Conservation (phyloP, 2,329 filamentous ascomycete genomes). For the Trichoderma sp. region DNA sequence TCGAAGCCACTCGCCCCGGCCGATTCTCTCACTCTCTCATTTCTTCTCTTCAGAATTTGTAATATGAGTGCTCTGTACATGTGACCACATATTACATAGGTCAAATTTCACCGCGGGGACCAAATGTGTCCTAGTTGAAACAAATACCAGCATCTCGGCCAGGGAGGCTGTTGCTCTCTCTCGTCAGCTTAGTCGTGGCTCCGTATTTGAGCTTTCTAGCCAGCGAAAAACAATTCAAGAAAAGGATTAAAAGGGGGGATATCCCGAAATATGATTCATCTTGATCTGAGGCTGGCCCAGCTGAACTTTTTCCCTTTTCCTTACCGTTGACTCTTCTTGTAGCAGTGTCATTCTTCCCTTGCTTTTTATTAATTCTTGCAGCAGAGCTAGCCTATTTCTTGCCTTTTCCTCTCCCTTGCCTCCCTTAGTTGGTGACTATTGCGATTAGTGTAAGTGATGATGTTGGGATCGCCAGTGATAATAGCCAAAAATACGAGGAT, state of each 20-base stretch:
- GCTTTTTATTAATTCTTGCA: background rate
- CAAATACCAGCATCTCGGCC: background rate
- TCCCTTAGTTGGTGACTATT: background rate
- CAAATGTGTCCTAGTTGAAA: background rate
- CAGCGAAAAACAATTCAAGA: background rate
- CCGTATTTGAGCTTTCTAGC: background rate
- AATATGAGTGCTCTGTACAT: background rate
- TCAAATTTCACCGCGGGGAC: background rate
- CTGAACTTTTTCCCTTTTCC: background rate
- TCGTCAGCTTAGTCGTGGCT: background rate
- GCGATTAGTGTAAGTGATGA: background rate
- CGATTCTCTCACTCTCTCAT: background rate
- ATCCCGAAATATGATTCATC: background rate
- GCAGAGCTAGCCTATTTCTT: background rate
- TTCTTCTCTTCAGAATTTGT: background rate
- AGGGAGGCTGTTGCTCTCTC: background rate
- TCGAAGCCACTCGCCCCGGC: background rate
- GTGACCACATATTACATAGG: background rate
- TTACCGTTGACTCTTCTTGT: background rate
- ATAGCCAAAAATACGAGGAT: background rate
- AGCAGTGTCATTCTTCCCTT: background rate
- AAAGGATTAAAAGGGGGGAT: background rate
- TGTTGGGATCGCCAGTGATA: background rate
- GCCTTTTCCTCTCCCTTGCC: background rate
- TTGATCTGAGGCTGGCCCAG: background rate